A percentile compares a stretch with the other conserved stretches of the same genome.
These are phyloP conservation scores for Exophiala xenobiotica DNA, from an alignment of 2,329 filamentous ascomycete genomes.

Conservation along the genomic window DNA sequence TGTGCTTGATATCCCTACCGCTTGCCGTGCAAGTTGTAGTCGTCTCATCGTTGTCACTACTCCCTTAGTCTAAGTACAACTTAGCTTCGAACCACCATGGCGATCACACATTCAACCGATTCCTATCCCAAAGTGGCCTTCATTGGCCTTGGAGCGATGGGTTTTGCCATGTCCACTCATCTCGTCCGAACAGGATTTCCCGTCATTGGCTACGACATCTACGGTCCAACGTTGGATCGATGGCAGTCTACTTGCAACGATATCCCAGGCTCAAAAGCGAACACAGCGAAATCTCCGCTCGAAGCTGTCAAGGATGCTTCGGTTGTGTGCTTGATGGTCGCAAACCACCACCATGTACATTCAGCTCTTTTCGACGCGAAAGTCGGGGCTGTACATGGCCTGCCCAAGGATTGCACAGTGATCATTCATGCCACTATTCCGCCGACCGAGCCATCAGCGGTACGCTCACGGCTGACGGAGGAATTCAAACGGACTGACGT, in stretches of 20 bases:
- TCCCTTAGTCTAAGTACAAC: too few species aligned
- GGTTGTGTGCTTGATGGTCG: slow-evolving; percentile 63
- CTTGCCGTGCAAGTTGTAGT: too few species aligned
- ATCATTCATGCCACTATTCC: slow-evolving; percentile 71
- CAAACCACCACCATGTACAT: slow-evolving; percentile 68
- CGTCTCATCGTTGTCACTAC: too few species aligned
- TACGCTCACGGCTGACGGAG: slow-evolving; percentile 56
- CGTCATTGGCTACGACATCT: slow-evolving; percentile 72
- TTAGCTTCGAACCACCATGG: slow-evolving; percentile 8
- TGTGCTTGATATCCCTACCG: too few species aligned
- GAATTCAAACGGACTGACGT: slow-evolving; percentile 61
- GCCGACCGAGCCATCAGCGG: slow-evolving; percentile 62
- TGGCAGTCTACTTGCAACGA: slow-evolving; percentile 64
- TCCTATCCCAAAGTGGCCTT: slow-evolving; percentile 59
- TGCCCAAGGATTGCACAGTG: slow-evolving; percentile 60
- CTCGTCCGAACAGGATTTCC: slow-evolving; percentile 65
- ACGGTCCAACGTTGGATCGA: slow-evolving; percentile 62
- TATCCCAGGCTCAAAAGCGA: slow-evolving; percentile 58
- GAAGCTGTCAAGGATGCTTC: slow-evolving; percentile 53
- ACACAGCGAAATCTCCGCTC: slow-evolving; percentile 58
- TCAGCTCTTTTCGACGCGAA: slow-evolving; percentile 61
- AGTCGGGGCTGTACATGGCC: slow-evolving; percentile 47
- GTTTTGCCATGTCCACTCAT: slow-evolving; percentile 76
- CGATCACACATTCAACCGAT: slow-evolving; percentile 27
- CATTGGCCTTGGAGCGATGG: slow-evolving; percentile 77